Percentiles rank a stretch among this genome's conserved stretches.
Evolutionary conservation across 331 rosid genomes (phyloP).

Genomic region (Acacia pycnantha): DNA sequence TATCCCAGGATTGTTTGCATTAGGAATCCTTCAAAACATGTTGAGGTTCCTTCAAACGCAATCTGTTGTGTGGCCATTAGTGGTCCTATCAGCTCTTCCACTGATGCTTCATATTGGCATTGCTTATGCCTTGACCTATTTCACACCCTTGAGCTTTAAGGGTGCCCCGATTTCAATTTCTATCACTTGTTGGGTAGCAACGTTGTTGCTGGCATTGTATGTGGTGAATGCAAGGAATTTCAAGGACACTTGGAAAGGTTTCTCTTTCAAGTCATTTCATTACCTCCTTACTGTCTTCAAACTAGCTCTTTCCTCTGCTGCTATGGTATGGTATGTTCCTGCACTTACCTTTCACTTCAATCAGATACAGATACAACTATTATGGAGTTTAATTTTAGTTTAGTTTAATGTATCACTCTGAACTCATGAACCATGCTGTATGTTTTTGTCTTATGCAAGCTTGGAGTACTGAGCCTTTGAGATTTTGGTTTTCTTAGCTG

Average conservation of each 20-base stretch:
- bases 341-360: not conserved
- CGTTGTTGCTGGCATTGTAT: slow-evolving; percentile 39
- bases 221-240: slow-evolving; percentile 46
- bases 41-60: slow-evolving; percentile 83
- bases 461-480: no score
- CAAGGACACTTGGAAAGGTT: slow-evolving; percentile 66
- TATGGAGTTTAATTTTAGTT: not conserved
- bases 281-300: slow-evolving; percentile 47
- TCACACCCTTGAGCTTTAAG: slow-evolving; percentile 43
- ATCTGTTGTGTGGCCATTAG: slow-evolving; percentile 53
- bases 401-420: not conserved
- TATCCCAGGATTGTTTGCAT: slow-evolving; percentile 69
- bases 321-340: slow-evolving; percentile 77
- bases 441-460: not conserved
- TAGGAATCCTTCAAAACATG: slow-evolving; percentile 60
- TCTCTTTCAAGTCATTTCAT: slow-evolving; percentile 53
- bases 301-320: slow-evolving; percentile 76
- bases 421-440: slow-evolving; percentile 8
- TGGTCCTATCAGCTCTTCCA: slow-evolving; percentile 53
- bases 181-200: slow-evolving; percentile 62
- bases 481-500: no score
- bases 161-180: slow-evolving; percentile 76
- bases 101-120: slow-evolving; percentile 44
- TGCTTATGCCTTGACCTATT: slow-evolving; percentile 54
- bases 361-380: not conserved